These are phyloP conservation scores for Blastocystis sp. DNA, from an alignment of 352 stramenopile genomes.

Conservation along the genomic window DNA sequence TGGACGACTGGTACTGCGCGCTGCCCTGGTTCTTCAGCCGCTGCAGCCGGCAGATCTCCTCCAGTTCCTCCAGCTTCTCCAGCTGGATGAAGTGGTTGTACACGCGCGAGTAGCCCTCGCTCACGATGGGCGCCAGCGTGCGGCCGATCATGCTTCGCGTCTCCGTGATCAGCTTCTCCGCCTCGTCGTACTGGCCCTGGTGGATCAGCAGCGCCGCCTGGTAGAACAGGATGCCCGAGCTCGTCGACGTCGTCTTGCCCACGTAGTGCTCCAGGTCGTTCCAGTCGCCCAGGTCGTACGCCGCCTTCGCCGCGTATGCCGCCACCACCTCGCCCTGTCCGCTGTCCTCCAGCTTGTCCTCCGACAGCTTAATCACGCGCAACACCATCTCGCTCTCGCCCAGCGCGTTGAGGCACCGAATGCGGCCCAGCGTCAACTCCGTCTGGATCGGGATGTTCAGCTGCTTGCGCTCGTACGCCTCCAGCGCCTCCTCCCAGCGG, in stretches of 20 bases:
- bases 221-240: constrained; percentile 82
- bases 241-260: constrained; percentile 73
- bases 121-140: constrained; percentile 91
- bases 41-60: constrained; percentile 94
- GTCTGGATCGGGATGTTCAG: constrained; percentile 81
- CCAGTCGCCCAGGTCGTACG: constrained; percentile 86
- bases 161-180: constrained; percentile 85
- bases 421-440: constrained; percentile 91
- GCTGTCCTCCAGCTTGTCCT: constrained; percentile 77
- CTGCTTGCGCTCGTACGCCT: constrained; percentile 88
- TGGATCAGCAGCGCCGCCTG: constrained; percentile 90
- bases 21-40: constrained; percentile 80
- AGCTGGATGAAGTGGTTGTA: constrained; percentile 94
- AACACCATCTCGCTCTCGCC: constrained; percentile 88
- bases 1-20: constrained; percentile 72
- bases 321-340: constrained; percentile 76
- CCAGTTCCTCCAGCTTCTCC: constrained; percentile 93
- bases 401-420: constrained; percentile 93
- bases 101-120: constrained; percentile 93
- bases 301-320: constrained; percentile 79
- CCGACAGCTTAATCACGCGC: constrained; percentile 44
- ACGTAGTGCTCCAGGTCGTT: constrained; percentile 81
- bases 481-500: constrained; percentile 91
- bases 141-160: constrained; percentile 90
- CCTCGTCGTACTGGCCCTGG: constrained; percentile 88